A percentile compares a stretch with the other conserved stretches of the same genome.
These are phyloP conservation scores for Amanita brunnescens DNA, from an alignment of 768 basidiomycete species.

Conservation along the genomic window DNA sequence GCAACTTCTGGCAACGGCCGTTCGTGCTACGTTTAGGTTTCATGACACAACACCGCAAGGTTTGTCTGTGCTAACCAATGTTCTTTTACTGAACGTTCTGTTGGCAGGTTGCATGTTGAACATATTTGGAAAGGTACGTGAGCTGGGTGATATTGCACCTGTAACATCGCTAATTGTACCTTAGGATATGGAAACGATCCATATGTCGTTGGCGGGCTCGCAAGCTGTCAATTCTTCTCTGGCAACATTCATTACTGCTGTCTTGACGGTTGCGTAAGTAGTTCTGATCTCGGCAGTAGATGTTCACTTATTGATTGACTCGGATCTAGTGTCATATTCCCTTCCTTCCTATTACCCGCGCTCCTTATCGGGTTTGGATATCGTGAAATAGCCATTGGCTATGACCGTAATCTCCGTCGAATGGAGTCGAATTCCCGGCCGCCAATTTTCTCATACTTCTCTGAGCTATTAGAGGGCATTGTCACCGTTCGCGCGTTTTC, in stretches of 20 bases:
- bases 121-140: constrained; percentile 60
- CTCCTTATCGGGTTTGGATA: constrained; percentile 66
- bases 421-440: constrained; percentile 88
- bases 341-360: constrained; percentile 76
- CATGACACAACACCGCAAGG: constrained; percentile 81
- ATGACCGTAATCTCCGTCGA: constrained; percentile 76
- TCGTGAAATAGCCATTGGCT: constrained; percentile 58
- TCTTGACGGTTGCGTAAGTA: constrained; percentile 64
- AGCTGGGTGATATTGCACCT: no score
- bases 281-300: neutral
- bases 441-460: constrained; percentile 78
- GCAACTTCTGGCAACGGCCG: constrained; percentile 56
- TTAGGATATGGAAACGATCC: constrained; percentile 81
- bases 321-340: constrained; percentile 64
- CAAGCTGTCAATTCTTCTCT: constrained; percentile 73
- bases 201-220: constrained; percentile 57
- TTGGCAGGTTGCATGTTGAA: constrained; percentile 57
- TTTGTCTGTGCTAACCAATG: constrained; percentile 4
- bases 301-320: neutral
- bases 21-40: constrained; percentile 82
- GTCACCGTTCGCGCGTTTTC: constrained; percentile 90
- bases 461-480: constrained; percentile 78
- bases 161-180: neutral
- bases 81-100: neutral
- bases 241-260: constrained; percentile 68